phyloP scores from a whole-genome alignment of 2,329 filamentous ascomycete species.

The Coniochaeta sp. region DNA sequence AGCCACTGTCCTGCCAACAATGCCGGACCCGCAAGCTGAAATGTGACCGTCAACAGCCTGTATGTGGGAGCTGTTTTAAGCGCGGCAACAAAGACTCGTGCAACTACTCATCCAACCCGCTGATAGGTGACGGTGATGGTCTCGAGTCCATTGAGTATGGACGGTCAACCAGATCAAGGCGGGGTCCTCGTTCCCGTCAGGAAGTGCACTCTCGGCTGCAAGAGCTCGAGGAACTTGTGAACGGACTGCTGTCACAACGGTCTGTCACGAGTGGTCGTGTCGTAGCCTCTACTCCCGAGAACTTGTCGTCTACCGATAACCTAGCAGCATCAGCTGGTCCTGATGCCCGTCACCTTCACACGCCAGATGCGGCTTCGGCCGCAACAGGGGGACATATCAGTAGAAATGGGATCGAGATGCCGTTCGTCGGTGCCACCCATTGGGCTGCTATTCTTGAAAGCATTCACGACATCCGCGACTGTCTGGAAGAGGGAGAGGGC shows the following conservation, averaged over 20 bases:
- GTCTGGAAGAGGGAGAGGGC: slow-evolving; percentile 16
- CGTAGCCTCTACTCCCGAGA: background rate
- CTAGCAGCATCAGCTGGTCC: background rate
- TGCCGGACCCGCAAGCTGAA: slow-evolving; percentile 35
- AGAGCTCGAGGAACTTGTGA: slow-evolving; percentile 33
- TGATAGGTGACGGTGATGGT: background rate
- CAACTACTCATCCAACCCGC: slow-evolving; percentile 18
- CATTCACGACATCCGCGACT: slow-evolving; percentile 31
- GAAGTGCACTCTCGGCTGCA: slow-evolving; percentile 31
- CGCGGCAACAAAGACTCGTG: slow-evolving; percentile 26
- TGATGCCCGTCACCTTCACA: slow-evolving; percentile 1
- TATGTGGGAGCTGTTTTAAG: slow-evolving; percentile 31
- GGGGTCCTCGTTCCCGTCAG: slow-evolving; percentile 12
- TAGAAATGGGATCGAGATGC: slow-evolving; percentile 3
- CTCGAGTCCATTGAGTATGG: background rate
- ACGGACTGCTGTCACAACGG: slow-evolving; percentile 15
- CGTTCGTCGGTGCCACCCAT: slow-evolving; percentile 30
- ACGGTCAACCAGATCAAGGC: background rate
- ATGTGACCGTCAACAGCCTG: slow-evolving; percentile 30
- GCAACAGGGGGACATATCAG: slow-evolving; percentile 5
- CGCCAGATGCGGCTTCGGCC: slow-evolving; percentile 2
- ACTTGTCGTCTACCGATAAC: background rate
- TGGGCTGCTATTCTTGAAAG: slow-evolving; percentile 34
- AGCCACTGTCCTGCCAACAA: slow-evolving; percentile 31
- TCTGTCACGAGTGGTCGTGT: background rate